A percentile compares a stretch with the other conserved stretches of the same genome.
phyloP scores from a whole-genome alignment of 2,329 filamentous ascomycete species.

The Mariannaea sp. region DNA sequence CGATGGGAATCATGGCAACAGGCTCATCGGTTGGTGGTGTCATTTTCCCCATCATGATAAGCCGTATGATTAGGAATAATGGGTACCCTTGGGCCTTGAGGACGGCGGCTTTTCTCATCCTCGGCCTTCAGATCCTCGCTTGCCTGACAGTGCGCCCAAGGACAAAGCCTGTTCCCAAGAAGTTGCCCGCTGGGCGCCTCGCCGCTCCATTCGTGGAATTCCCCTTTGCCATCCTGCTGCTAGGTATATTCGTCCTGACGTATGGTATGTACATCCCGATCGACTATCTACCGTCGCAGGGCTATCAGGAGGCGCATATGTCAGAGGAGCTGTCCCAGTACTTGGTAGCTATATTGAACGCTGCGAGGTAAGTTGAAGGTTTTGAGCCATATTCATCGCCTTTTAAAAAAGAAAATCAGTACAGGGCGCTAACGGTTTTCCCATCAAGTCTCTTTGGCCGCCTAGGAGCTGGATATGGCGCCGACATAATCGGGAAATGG shows the following conservation, averaged over 20 bases:
- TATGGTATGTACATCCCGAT: slow-evolving; percentile 46
- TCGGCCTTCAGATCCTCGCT: slow-evolving; percentile 40
- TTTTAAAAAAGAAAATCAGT: too few species aligned
- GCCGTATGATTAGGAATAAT: slow-evolving; percentile 40
- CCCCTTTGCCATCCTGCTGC: slow-evolving; percentile 36
- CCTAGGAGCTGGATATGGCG: slow-evolving; percentile 39
- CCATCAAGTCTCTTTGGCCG: slow-evolving; percentile 43
- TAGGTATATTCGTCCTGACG: slow-evolving; percentile 43
- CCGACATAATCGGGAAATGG: slow-evolving; percentile 45
- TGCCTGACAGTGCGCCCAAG: slow-evolving; percentile 38
- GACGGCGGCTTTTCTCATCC: slow-evolving; percentile 45
- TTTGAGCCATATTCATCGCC: neutral
- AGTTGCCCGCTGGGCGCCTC: slow-evolving; percentile 39
- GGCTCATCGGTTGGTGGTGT: slow-evolving; percentile 47
- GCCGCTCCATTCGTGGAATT: slow-evolving; percentile 39
- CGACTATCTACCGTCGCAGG: slow-evolving; percentile 39
- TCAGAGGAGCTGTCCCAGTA: slow-evolving; percentile 39
- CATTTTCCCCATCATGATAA: slow-evolving; percentile 49
- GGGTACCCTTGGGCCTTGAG: slow-evolving; percentile 50
- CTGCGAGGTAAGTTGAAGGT: slow-evolving; percentile 24
- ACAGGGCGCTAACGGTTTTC: neutral
- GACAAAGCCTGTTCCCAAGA: slow-evolving; percentile 23
- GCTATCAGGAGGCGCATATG: slow-evolving; percentile 39
- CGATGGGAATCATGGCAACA: slow-evolving; percentile 44
- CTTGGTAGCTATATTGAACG: slow-evolving; percentile 46